Evolutionary conservation across 1,284 basidiomycete species (phyloP).

Genomic region (Austroboletus novae-zelandiae): DNA sequence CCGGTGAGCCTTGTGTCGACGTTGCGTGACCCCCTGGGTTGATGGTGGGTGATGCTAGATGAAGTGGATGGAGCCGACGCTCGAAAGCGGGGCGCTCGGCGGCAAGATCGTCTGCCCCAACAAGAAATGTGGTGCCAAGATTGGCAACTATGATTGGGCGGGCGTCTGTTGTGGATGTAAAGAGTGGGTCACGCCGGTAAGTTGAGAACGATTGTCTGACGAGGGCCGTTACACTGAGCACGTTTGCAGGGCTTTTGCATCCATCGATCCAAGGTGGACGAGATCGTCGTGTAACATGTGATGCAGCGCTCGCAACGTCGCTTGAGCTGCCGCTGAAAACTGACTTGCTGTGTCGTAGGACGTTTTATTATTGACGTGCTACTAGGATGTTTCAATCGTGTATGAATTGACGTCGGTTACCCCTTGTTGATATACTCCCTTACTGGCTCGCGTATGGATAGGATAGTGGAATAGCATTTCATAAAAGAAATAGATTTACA

Average conservation of each 20-base stretch:
- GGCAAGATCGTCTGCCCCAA: conserved; percentile 94
- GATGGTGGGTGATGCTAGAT: conserved; percentile 46
- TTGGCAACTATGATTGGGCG: conserved; percentile 97
- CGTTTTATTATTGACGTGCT: no score
- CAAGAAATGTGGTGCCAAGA: conserved; percentile 83
- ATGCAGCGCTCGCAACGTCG: background rate
- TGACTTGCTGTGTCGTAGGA: no score
- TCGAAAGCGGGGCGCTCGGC: conserved; percentile 70
- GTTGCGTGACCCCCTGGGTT: background rate
- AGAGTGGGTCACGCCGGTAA: conserved; percentile 85
- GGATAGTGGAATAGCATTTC: conserved; percentile 20
- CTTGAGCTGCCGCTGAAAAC: no score
- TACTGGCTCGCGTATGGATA: background rate
- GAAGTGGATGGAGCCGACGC: conserved; percentile 91
- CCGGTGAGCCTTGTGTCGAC: conserved; percentile 51
- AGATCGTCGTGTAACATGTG: conserved; percentile 48
- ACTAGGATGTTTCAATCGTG: no score
- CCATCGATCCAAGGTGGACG: conserved; percentile 87
- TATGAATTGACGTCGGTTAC: background rate
- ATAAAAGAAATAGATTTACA: conserved; percentile 15
- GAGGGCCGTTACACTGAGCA: background rate
- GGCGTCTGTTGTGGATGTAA: conserved; percentile 91
- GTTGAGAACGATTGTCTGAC: conserved; percentile 27
- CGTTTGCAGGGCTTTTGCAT: conserved; percentile 79
- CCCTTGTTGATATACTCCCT: no score